Evolutionary conservation across 805 yeast genomes (phyloP).

Genomic region (Lipomyces sp.): DNA sequence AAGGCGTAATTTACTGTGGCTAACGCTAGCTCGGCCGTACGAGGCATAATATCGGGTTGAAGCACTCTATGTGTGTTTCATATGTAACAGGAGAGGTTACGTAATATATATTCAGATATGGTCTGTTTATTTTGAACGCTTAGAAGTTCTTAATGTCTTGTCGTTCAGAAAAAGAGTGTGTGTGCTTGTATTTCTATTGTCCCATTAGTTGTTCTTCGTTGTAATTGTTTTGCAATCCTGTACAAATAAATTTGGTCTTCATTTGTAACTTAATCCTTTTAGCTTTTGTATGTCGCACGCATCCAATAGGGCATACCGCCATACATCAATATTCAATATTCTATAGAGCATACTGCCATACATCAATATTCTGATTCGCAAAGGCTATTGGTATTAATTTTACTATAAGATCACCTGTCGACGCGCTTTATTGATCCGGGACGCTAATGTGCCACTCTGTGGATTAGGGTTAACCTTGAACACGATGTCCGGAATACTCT

Average conservation of each 20-base stretch:
- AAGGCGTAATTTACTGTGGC: slow-evolving; percentile 22
- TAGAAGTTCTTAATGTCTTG: neutral
- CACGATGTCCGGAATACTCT: too few species aligned
- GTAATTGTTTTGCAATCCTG: neutral
- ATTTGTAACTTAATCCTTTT: neutral
- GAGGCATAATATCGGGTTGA: neutral
- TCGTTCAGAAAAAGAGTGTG: neutral
- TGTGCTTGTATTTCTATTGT: neutral
- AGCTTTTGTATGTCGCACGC: neutral
- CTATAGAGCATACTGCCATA: too few species aligned
- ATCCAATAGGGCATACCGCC: neutral
- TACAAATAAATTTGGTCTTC: neutral
- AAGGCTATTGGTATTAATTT: too few species aligned
- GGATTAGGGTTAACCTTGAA: too few species aligned
- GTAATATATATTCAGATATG: neutral
- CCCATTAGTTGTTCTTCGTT: neutral
- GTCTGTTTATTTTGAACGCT: neutral
- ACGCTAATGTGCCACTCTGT: too few species aligned
- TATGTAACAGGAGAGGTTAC: neutral
- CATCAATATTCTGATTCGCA: too few species aligned
- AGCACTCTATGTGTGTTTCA: neutral
- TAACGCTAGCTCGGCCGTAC: neutral
- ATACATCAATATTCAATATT: too few species aligned
- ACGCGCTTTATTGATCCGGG: too few species aligned
- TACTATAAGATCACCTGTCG: too few species aligned